Base-by-base conservation (phyloP, 2,329 filamentous ascomycete genomes). In the Blastomyces percursus region DNA sequence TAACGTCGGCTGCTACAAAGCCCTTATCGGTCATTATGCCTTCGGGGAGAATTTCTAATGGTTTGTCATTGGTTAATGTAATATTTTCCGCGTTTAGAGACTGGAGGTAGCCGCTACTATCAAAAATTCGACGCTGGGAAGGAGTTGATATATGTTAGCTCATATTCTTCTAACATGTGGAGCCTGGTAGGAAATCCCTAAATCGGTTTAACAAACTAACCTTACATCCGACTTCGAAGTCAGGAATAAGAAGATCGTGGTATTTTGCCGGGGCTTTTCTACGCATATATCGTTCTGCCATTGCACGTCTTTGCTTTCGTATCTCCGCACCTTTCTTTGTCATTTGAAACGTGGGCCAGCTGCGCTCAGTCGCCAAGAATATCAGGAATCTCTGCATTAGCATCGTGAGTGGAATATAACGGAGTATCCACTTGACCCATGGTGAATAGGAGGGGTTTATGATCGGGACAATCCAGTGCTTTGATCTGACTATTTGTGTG, bases 211-310 rank as follows among this genome's bases (percentile, higher is more conserved):
- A 30, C 4, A 30, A 30, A 30, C 27, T 30, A 21, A 57, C 67
- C 62, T 86, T 87, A 73, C 84, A 87, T 0, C 83, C 83, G 19
- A 86, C 72, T 56, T 81, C 79, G 61, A 84, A 87, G 52, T 86
- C 79, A 1, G 85, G 85, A 2, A 84, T 83, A 44, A 87, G 69
- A 11, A 84, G 75, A 42, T 84, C 79, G 65, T 83, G 81, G 63
- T 86, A 87, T 69, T 84, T 82, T 52, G 79, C 74, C 0, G 85
- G 84, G 0, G 80, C 80, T 0, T 71, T 76, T 9, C 71, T 68
- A 60, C 76, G 78, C 74, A 84, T 78, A 55, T 79, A 75, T 27
- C 66, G 65, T 44, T 83, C 66, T 66, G 77, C 77, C 70, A 68
- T 73, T 12, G 68, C 69, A 63, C 79, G 77, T 3, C 75, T 71